Base-by-base conservation (phyloP, 768 basidiomycete species). In the Suillus sp. region DNA sequence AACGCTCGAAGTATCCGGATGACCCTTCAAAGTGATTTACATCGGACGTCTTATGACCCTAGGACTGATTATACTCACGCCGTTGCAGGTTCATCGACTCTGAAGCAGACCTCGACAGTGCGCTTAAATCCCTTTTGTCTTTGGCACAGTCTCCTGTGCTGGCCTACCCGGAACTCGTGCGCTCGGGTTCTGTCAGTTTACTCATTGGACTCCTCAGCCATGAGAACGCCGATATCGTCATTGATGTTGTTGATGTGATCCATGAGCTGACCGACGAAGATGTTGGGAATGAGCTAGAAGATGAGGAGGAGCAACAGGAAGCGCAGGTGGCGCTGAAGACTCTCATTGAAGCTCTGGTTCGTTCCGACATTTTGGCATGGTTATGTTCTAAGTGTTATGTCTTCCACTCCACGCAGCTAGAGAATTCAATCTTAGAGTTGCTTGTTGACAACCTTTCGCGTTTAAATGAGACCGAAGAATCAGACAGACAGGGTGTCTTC, bases 201-300 rank as follows among this genome's bases (percentile, higher is more conserved):
- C 82, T 99, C 55, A 84, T 92, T 62, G 95, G 92, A 35, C 84
- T 99, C 55, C 86, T 99, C 62, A 92, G 88, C 62, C 96, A 99
- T 73, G 97, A 99, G 76, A 99, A 99, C 73, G 84, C 90, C 54
- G 97, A 99, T 77, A 98, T 99, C 64, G 92, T 92, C n/a, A 92
- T 99, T 61, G 95, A 97, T 67, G 91, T 94, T 37, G 88, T 99
- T 40, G 93, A 96, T 72, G 84, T 96, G 22, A 81, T 99, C 6
- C 90, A 95, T 69, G 97, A 99, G 75, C 83, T 98, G 65, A 96
- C 95, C 1, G 97, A 99, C 67, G 97, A 99, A 75, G 96, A 99
- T 69, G 93, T 93, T 2, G 92, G 91, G 5, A 88, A 91, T 55
- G 92, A 89, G 69, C 84, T 72, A 2, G 87, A 86, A 30, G 84